Percentiles rank a stretch among this genome's conserved stretches.
These are phyloP conservation scores for Crithidia sp. DNA, from an alignment of 208 protist species.

Conservation along the genomic window DNA sequence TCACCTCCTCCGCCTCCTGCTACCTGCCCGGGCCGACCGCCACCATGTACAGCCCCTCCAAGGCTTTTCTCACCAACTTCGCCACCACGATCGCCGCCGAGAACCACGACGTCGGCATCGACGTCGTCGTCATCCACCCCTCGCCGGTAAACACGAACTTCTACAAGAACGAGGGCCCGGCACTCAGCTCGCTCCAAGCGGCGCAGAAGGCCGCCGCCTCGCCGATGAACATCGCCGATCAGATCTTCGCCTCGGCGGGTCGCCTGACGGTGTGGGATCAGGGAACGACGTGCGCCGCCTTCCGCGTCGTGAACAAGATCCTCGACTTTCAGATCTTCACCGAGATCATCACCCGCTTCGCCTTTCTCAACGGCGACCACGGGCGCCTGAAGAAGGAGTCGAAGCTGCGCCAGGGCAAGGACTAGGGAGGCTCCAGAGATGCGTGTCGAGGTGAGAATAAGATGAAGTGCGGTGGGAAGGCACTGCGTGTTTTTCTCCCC, in stretches of 20 bases:
- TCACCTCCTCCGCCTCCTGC: constrained; percentile 83
- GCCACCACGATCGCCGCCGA: constrained; percentile 80
- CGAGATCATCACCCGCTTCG: constrained; percentile 82
- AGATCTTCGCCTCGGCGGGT: constrained; percentile 85
- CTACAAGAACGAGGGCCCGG: constrained; percentile 87
- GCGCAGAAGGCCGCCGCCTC: constrained; percentile 73
- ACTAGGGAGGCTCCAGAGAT: constrained; percentile 14
- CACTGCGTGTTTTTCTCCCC: too few species aligned
- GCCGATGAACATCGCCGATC: constrained; percentile 80
- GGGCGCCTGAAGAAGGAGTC: constrained; percentile 54
- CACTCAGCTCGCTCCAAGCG: constrained; percentile 70
- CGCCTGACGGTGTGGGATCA: constrained; percentile 89
- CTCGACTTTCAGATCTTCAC: constrained; percentile 87
- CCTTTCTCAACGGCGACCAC: constrained; percentile 76
- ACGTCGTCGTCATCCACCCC: constrained; percentile 88
- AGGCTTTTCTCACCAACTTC: constrained; percentile 92
- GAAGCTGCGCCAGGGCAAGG: constrained; percentile 46
- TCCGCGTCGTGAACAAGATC: constrained; percentile 82
- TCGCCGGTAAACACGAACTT: constrained; percentile 92
- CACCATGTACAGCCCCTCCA: constrained; percentile 91
- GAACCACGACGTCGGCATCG: constrained; percentile 82
- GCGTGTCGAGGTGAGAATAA: neutral
- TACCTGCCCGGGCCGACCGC: constrained; percentile 90
- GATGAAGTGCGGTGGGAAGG: too few species aligned
- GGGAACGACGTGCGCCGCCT: constrained; percentile 65